Evolutionary conservation across 371 early-diverging fungal genomes (phyloP).

Genomic region (Saksenaea oblongispora): DNA sequence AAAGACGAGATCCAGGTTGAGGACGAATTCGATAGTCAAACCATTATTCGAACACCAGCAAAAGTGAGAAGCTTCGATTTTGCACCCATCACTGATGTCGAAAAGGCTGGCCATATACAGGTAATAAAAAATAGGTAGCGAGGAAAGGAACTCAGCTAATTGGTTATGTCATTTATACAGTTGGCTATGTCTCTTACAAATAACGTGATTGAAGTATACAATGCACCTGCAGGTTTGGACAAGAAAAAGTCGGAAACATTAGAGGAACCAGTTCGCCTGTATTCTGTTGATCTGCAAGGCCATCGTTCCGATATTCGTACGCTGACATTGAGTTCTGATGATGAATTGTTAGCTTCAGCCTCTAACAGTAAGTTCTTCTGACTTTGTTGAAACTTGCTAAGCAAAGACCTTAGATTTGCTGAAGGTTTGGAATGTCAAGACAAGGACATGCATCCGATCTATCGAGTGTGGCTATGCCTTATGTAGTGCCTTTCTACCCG

Average conservation of each 20-base stretch:
- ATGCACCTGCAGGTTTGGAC: conserved; percentile 40
- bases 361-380: conserved; percentile 58
- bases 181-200: conserved; percentile 65
- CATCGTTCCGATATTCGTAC: conserved; percentile 92
- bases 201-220: conserved; percentile 76
- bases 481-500: conserved; percentile 89
- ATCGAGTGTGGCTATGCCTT: conserved; percentile 87
- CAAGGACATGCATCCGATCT: conserved; percentile 80
- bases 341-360: conserved; percentile 82
- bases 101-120: conserved; percentile 55
- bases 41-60: conserved; percentile 64
- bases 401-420: conserved; percentile 46
- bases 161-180: neutral
- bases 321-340: conserved; percentile 83
- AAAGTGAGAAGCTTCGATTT: conserved; percentile 83
- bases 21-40: conserved; percentile 70
- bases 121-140: conserved; percentile 12
- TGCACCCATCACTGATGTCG: conserved; percentile 54
- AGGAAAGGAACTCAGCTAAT: neutral
- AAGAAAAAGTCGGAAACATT: conserved; percentile 48
- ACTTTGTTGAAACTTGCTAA: neutral
- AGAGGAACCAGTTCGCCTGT: conserved; percentile 54
- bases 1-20: conserved; percentile 59
- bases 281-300: conserved; percentile 81
- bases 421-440: conserved; percentile 89